These are phyloP conservation scores for Talaromyces sp. DNA, from an alignment of 2,329 filamentous ascomycete species.

Conservation along the genomic window DNA sequence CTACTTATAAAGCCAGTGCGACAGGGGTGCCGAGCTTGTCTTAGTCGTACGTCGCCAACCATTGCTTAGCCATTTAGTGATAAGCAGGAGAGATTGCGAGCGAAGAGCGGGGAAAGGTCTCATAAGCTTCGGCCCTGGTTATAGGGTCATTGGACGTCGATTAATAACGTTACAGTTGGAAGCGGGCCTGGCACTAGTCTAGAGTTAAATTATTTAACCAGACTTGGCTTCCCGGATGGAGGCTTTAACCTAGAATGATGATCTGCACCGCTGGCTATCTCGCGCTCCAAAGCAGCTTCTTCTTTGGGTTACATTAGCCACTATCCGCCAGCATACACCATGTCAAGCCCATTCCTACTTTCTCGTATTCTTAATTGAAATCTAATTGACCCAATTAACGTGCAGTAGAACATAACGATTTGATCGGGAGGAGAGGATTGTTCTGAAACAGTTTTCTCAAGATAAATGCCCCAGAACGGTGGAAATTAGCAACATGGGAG, in stretches of 20 bases:
- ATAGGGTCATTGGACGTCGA: neutral
- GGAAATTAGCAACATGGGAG: neutral
- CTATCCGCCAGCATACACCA: neutral
- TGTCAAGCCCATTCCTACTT: neutral
- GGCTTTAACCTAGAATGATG: neutral
- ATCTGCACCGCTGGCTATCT: neutral
- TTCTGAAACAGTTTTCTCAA: neutral
- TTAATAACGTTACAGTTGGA: slow-evolving; percentile 4
- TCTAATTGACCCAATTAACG: neutral
- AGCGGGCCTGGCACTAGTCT: neutral
- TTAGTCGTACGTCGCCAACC: neutral
- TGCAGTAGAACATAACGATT: neutral
- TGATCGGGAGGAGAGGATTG: neutral
- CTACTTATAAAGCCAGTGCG: neutral
- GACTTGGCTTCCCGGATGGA: neutral
- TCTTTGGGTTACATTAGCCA: neutral
- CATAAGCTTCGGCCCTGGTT: neutral
- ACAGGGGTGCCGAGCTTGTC: neutral
- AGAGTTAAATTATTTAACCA: neutral
- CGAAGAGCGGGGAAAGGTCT: slow-evolving; percentile 8
- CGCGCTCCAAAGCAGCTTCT: neutral
- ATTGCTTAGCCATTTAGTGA: neutral
- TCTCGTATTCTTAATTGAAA: neutral
- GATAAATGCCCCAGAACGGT: neutral
- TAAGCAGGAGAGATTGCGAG: neutral